Conservation (phyloP, 1,284 basidiomycete species). For the Ustilago curta region DNA sequence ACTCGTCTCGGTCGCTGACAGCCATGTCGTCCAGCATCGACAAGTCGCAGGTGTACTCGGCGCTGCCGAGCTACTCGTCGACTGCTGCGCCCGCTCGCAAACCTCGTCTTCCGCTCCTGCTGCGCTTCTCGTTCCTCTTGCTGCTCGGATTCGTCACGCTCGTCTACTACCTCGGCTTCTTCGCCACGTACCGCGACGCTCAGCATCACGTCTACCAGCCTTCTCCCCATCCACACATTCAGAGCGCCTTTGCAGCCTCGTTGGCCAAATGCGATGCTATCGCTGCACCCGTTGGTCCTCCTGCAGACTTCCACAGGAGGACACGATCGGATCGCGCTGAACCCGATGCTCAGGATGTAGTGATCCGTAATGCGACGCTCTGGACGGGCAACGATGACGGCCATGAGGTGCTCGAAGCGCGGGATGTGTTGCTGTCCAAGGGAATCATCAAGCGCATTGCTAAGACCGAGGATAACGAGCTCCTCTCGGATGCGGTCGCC, state of each 20-base stretch:
- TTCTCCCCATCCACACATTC: conserved; percentile 36
- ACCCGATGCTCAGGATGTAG: conserved; percentile 73
- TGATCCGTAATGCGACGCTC: conserved; percentile 82
- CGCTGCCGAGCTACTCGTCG: conserved; percentile 32
- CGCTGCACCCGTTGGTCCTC: conserved; percentile 69
- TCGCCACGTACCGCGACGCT: conserved; percentile 16
- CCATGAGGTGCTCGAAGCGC: conserved; percentile 75
- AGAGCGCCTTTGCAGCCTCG: conserved; percentile 29
- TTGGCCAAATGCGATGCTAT: conserved; percentile 45
- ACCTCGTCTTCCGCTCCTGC: conserved; percentile 9
- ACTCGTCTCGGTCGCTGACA: neutral
- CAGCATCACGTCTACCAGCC: conserved; percentile 44
- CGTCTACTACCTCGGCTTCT: conserved; percentile 31
- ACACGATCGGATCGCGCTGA: conserved; percentile 80
- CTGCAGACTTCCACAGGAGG: conserved; percentile 74
- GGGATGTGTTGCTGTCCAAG: conserved; percentile 70
- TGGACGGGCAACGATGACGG: conserved; percentile 81
- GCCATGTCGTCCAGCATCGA: conserved; percentile 20
- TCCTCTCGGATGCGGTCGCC: neutral
- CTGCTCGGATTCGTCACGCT: conserved; percentile 28
- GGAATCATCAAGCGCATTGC: conserved; percentile 71
- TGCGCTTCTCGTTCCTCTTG: conserved; percentile 29
- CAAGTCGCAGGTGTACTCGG: conserved; percentile 18
- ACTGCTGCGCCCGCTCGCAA: conserved; percentile 13
- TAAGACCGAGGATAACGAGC: conserved; percentile 9